phyloP scores from a whole-genome alignment of 192 early-diverging fungal species.

The Physocladia obscura region DNA sequence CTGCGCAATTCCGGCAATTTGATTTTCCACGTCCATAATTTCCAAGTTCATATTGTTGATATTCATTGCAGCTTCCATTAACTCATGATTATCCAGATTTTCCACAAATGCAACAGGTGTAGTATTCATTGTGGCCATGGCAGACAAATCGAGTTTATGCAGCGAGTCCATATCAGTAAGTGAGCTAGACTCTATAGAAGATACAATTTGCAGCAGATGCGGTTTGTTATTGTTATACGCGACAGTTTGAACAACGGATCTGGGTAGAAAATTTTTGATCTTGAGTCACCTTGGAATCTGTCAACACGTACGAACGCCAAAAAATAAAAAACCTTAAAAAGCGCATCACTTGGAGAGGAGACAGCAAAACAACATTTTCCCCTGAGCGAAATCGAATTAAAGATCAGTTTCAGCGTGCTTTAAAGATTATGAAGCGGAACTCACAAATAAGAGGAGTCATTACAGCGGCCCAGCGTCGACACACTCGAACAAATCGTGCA shows the following conservation, averaged over 20 bases:
- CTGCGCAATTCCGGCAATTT: not conserved
- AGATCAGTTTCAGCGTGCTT: not conserved
- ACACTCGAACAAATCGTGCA: not conserved
- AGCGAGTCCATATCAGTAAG: not conserved
- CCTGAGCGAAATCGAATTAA: not conserved
- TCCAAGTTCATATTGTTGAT: not conserved
- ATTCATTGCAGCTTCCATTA: not conserved
- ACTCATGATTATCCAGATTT: not conserved
- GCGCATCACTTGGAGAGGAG: not conserved
- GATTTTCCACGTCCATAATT: not conserved
- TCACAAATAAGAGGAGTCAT: not conserved
- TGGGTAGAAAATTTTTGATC: too few relatives aligned
- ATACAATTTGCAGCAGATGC: not conserved
- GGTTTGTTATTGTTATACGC: not conserved
- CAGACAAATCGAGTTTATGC: conserved; percentile 3
- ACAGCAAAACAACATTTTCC: not conserved
- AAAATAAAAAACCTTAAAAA: not conserved
- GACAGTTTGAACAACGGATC: not conserved
- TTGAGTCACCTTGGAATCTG: not conserved
- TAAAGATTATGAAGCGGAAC: not conserved
- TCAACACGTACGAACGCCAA: not conserved
- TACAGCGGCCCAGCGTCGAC: not conserved
- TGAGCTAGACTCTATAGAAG: not conserved
- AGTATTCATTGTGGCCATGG: not conserved
- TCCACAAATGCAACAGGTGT: not conserved